Evolutionary conservation across 805 yeast species (phyloP).

Genomic region (Cyberlindnera bimundalis): DNA sequence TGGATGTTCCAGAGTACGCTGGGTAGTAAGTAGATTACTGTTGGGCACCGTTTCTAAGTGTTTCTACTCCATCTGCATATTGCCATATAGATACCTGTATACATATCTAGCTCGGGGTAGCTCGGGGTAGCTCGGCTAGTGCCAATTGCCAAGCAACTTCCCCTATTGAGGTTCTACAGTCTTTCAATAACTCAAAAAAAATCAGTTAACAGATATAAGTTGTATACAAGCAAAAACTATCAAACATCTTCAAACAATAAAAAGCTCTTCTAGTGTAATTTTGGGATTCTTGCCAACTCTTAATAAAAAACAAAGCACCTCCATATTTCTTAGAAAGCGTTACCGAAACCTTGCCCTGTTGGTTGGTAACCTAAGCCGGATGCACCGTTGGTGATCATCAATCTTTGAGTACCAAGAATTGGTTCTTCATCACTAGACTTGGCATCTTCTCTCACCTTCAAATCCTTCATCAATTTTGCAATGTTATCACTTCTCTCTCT

Average conservation of each 20-base stretch:
- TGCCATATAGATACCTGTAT: too few species aligned
- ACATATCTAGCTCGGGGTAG: too few species aligned
- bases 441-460: conserved; percentile 64
- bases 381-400: conserved; percentile 82
- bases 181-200: not conserved
- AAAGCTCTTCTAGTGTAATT: conserved; percentile 1
- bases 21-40: too few species aligned
- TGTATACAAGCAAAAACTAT: conserved; percentile 4
- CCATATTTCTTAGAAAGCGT: conserved; percentile 31
- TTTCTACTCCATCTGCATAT: too few species aligned
- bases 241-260: not conserved
- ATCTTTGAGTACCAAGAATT: conserved; percentile 58
- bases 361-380: conserved; percentile 60
- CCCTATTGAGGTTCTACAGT: not conserved
- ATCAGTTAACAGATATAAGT: not conserved
- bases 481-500: conserved; percentile 73
- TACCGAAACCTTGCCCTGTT: conserved; percentile 72
- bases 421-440: conserved; percentile 46
- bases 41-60: too few species aligned
- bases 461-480: conserved; percentile 62
- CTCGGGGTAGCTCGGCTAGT: too few species aligned
- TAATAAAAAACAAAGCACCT: not conserved
- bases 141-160: not conserved
- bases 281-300: not conserved
- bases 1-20: too few species aligned